Base-by-base conservation (phyloP, 495 filamentous ascomycete species). In the Penicillium nucicola region DNA sequence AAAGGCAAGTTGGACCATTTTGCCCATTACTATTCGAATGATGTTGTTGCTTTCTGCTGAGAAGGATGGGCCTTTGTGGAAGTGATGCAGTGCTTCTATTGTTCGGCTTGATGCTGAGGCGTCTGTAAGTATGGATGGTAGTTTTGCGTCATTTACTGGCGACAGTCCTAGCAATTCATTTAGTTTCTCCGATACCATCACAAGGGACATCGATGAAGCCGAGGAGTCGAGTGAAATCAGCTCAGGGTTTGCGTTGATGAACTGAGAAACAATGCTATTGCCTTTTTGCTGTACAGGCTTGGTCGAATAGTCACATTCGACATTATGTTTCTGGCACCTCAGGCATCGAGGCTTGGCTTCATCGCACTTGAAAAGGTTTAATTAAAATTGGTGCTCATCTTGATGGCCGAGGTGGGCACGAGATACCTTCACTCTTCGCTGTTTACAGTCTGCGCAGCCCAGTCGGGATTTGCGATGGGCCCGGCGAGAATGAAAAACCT, bases 371-470 rank as follows among this genome's bases (percentile, higher is more conserved):
- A 15, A 1, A 15, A 3, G 2, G 25, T 35, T 37, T 30, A 43
- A 48, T 42, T 15, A 48, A 17, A 17, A 20, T 34, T 15, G 11
- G 5, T 22, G 10, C 14, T 17, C 25, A 20, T n/a, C 9, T 40
- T 23, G 3, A 28, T 5, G 25, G 25, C 25, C 7, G 10, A 10
- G 23, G 19, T 15, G 18, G 3, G 39, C 28, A 37, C 31, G 14
- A 55, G 38, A 17, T 68, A 78, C 75, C 66, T 79, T 79, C 40
- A 79, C 62, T 50, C 68, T 62, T 31, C 75, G 61, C 22, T 71
- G 65, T 54, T 78, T 79, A 56, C 76, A 79, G 48, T 72, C 74
- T 33, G 58, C 55, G 50, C 76, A 78, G 14, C 77, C 75, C 40
- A 39, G 61, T 20, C 74, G 69, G 22, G 76, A 79, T 53, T 72